A percentile compares a stretch with the other conserved stretches of the same genome.
phyloP scores from a whole-genome alignment of 2,329 filamentous ascomycete species.

The Penicillium rolfsii region DNA sequence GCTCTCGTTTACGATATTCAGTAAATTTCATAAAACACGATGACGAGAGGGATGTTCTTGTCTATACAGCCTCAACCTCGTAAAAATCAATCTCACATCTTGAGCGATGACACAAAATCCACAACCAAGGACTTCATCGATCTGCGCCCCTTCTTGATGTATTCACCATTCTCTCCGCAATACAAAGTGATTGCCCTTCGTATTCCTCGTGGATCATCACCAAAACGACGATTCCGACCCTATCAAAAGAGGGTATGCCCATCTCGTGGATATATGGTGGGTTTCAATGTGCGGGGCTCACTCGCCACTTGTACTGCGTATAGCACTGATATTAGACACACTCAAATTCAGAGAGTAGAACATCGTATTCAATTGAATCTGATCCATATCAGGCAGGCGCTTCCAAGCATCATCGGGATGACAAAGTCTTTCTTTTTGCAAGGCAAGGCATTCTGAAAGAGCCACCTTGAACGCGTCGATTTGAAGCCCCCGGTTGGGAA shows the following conservation, averaged over 20 bases:
- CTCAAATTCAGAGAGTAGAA: too few species aligned
- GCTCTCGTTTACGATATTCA: neutral
- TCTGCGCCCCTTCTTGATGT: neutral
- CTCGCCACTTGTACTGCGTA: neutral
- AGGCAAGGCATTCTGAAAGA: too few species aligned
- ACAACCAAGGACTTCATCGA: neutral
- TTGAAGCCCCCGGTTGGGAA: too few species aligned
- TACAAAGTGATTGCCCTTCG: constrained; percentile 5
- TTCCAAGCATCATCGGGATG: too few species aligned
- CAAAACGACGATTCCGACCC: neutral
- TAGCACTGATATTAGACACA: too few species aligned
- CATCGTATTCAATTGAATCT: too few species aligned
- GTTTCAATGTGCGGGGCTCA: neutral
- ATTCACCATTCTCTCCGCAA: neutral
- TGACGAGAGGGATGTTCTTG: neutral
- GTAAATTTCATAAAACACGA: neutral
- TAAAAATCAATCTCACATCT: neutral
- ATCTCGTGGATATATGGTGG: neutral
- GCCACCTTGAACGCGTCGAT: too few species aligned
- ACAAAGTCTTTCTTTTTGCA: too few species aligned
- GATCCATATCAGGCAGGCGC: too few species aligned
- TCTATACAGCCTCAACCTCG: neutral
- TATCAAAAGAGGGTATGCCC: too few species aligned
- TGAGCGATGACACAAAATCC: neutral
- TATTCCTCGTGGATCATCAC: neutral